Conservation (phyloP, 192 early-diverging fungal genomes). For the Rhizophagus prolifer region DNA sequence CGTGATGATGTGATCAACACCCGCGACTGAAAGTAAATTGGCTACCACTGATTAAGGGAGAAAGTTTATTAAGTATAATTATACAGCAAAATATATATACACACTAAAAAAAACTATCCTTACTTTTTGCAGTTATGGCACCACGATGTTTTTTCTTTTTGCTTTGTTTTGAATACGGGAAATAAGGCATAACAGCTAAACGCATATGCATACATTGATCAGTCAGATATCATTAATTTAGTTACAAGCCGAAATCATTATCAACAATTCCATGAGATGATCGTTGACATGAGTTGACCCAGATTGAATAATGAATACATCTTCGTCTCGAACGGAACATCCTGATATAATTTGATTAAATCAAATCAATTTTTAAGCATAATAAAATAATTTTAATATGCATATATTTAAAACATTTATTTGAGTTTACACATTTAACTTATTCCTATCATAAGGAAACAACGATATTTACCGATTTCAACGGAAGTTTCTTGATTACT, state of each 20-base stretch:
- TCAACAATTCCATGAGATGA: conserved; percentile 96
- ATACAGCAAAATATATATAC: not conserved
- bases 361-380: too few relatives aligned
- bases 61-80: not conserved
- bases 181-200: conserved; percentile 75
- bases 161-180: conserved; percentile 96
- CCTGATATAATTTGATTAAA: conserved; percentile 43
- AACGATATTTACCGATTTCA: conserved; percentile 63
- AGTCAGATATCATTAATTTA: not conserved
- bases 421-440: too few relatives aligned
- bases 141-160: conserved; percentile 99
- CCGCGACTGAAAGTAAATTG: conserved; percentile 90
- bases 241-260: conserved; percentile 96
- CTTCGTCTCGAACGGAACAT: conserved; percentile 92
- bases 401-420: too few relatives aligned
- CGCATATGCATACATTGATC: too few relatives aligned
- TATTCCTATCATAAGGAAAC: too few relatives aligned
- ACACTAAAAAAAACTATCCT: not conserved
- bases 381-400: too few relatives aligned
- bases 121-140: conserved; percentile 91
- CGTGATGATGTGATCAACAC: conserved; percentile 97
- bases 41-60: conserved; percentile 68
- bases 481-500: conserved; percentile 93
- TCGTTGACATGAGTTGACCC: conserved; percentile 84
- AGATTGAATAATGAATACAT: conserved; percentile 96